Base-by-base conservation (phyloP, 2,329 filamentous ascomycete species). In the Beauveria scarabaeidicola region DNA sequence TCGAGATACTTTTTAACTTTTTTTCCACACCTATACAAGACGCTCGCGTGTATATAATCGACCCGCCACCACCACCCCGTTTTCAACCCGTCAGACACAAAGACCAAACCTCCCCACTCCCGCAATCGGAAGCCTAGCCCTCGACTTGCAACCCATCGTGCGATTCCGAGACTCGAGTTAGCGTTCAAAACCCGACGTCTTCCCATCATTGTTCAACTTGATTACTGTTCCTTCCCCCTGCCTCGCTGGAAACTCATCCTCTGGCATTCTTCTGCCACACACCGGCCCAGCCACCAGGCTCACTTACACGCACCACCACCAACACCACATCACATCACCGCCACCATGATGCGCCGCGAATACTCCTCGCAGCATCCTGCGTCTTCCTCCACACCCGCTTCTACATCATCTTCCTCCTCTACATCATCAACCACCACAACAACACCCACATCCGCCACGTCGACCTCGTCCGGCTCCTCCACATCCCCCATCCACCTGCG, bases 391-490 rank as follows among this genome's bases (percentile, higher is more conserved):
- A 53, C 17, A 21, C 62, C 65, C 1, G 51, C 61, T 9, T 65
- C 65, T 1, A 64, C 65, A 10, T 64, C 63, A 17, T 61, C 60
- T 1, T 62, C 51, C 21, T 64, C 64, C 0, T 61, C 61, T 1
- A 52, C 61, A 25, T 58, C 58, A 23, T 44, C 61, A 9, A 44
- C 52, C 9, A 61, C 61, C 15, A 62, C 59, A 15, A 60, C 64
- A 15, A 65, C 66, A 17, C 61, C 64, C 17, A 66, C 68, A 38
- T 48, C 55, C 21, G 59, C 59, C 52, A 54, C 52, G 59, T 64
- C 60, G 69, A 73, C 60, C 63, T 72, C 61, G 69, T 72, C 46
- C 65, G 74, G 60, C 68, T 73, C 38, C 62, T 74, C 38, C 62
- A 76, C 61, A 61, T 68, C 47, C 11, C 61, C 59, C 61, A 62